Base-by-base conservation (phyloP, 176 grass and related monocot genomes). In the Carex parvula region DNA sequence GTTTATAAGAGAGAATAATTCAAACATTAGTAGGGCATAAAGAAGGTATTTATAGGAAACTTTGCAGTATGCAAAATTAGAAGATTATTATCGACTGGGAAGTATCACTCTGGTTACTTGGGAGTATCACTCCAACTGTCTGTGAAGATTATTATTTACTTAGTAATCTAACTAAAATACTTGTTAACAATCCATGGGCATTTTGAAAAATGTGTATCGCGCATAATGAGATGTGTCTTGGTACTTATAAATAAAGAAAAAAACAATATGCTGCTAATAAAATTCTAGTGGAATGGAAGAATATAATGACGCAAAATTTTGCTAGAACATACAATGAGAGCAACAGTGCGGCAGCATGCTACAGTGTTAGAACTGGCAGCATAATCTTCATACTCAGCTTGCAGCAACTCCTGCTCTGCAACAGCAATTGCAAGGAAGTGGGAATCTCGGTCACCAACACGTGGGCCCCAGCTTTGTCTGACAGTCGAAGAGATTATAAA, bases 351-450 rank as follows among this genome's bases (percentile, higher is more conserved):
- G 80, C 89, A 99, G 68, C 87, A 99, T 57, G 96, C 88, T 65
- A 64, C 81, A 1, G 91, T 86, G 63, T 80, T 92, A 9, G 91
- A 91, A 88, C 84, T 92, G 68, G 84, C 65, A 70, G 86, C 77
- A 69, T 92, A 99, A 48, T 92, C 91, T n/a, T 95, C 91, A 70
- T 92, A 92, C 70, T 95, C 96, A 87, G 89, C 90, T 81, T 90
- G 86, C 60, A 99, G 77, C 41, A 95, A 82, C 68, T 99, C 93
- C 75, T 99, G 96, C 85, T 99, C 93, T 52, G 89, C 91, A 13
- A 95, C 94, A 67, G 96, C 89, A 78, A 99, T 95, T 32, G 90
- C 93, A 8, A 99, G 88, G 73, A 95, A 99, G 86, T 99, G 89
- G 41, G 91, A 93, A 59, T 98, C 93, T 60, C 86, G 91, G 53